Base-by-base conservation (phyloP, 768 basidiomycete genomes). In the Phanerodontia chrysosporium region DNA sequence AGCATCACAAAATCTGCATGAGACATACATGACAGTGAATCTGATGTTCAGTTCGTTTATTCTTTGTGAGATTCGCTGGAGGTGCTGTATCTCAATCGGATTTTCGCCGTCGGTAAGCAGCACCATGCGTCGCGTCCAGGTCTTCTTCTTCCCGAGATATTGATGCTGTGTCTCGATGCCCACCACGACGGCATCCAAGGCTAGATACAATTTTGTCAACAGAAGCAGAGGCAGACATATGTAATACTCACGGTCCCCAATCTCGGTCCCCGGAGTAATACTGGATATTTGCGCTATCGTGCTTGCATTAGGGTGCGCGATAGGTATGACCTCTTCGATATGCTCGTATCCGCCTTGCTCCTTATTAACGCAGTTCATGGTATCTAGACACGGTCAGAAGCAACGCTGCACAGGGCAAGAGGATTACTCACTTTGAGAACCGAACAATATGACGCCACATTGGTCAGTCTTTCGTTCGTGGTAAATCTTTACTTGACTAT, bases 401-500 rank as follows among this genome's bases (percentile, higher is more conserved):
- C 14, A 21, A 10, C 24, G 8, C 3, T 51, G 39, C 12, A 42
- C 46, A 42, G 6, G 45, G 30, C 60, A 12, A 45, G 13, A 24
- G 25, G 7, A 30, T 21, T 10, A 46, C 65, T 52, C 28, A 83
- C 93, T 83, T 71, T 92, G 85, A 1, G 88, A 84, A n/a, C 92
- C 95, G 66, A 93, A 94, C 2, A 87, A 73, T 49, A 97, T 80
- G 28, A 98, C 83, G n/a, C 93, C 92, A 69, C 93, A 92, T 68
- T 92, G 86, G 68, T 96, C 95, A 10, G 95, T 98, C 76, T 96
- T 97, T 44, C 95, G 80, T 14, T 88, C 90, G 64, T 90, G 85
- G 68, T 86, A 94, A 64, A 98, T 94, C 95, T 98, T 58, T 2
- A 22, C 39, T 32, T 28, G 49, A 32, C 13, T 28, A 4, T 58